Percentiles rank a stretch among this genome's conserved stretches.
These are phyloP conservation scores for Eutypa lata DNA, from an alignment of 2,329 filamentous ascomycete genomes.

Conservation along the genomic window DNA sequence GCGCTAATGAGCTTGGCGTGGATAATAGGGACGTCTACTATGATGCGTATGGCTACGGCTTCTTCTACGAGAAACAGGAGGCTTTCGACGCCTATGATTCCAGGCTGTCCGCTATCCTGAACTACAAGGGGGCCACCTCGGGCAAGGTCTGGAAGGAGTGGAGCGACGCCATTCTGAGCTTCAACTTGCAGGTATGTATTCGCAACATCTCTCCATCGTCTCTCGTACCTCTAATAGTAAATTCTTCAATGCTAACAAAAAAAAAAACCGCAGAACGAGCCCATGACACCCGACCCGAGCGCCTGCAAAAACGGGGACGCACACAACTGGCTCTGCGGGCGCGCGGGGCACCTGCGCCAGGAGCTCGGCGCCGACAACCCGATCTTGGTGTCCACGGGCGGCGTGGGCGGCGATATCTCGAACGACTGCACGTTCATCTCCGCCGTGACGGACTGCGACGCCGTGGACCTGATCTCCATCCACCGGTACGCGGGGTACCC, in stretches of 20 bases:
- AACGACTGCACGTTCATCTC: conserved; percentile 25
- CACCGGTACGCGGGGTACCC: conserved; percentile 25
- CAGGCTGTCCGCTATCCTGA: conserved; percentile 27
- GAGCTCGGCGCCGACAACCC: conserved; percentile 23
- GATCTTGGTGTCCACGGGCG: conserved; percentile 29
- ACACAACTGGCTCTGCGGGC: conserved; percentile 28
- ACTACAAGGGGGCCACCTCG: conserved; percentile 28
- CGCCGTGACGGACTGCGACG: conserved; percentile 22
- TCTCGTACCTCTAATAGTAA: background rate
- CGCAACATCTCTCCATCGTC: background rate
- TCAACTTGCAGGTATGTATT: conserved; percentile 25
- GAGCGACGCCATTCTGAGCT: conserved; percentile 29
- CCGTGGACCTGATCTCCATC: conserved; percentile 26
- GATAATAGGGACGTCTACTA: conserved; percentile 18
- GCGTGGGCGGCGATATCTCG: conserved; percentile 28
- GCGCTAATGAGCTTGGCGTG: no score
- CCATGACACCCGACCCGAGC: conserved; percentile 21
- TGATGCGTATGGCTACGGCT: conserved; percentile 16
- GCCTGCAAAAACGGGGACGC: conserved; percentile 20
- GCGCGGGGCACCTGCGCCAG: conserved; percentile 22
- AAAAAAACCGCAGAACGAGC: conserved; percentile 24
- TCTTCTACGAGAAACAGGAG: conserved; percentile 27
- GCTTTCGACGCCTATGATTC: conserved; percentile 28
- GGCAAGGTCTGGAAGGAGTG: conserved; percentile 30
- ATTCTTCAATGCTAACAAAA: background rate